A percentile compares a stretch with the other conserved stretches of the same genome.
These are phyloP conservation scores for Zygoascus tannicola DNA, from an alignment of 805 yeast species.

Conservation along the genomic window DNA sequence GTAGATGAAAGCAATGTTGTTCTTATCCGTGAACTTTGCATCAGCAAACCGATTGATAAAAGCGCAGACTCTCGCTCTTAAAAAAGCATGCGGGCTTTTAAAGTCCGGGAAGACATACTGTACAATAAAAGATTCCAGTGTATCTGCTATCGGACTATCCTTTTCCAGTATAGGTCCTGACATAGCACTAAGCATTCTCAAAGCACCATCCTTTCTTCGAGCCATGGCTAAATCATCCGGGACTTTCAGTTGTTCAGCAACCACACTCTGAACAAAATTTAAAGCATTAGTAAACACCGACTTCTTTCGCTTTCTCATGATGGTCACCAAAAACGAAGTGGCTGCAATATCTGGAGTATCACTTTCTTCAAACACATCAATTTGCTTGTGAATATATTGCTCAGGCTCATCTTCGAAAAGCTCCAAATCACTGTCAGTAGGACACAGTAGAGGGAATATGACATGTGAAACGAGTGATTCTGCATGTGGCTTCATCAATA, in stretches of 20 bases:
- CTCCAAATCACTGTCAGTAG: slow-evolving; percentile 58
- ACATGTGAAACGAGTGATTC: slow-evolving; percentile 59
- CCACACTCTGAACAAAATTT: slow-evolving; percentile 47
- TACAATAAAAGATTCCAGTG: slow-evolving; percentile 61
- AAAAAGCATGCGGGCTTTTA: slow-evolving; percentile 47
- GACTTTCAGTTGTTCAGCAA: slow-evolving; percentile 29
- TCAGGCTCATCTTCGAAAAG: slow-evolving; percentile 78
- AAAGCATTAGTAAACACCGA: slow-evolving; percentile 28
- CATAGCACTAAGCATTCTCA: slow-evolving; percentile 70
- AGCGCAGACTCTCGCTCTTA: slow-evolving; percentile 53
- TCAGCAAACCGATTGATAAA: slow-evolving; percentile 50
- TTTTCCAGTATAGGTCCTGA: slow-evolving; percentile 44
- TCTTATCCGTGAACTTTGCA: slow-evolving; percentile 51
- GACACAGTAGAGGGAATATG: slow-evolving; percentile 66
- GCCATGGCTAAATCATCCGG: slow-evolving; percentile 33
- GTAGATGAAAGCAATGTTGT: slow-evolving; percentile 51
- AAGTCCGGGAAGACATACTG: slow-evolving; percentile 66
- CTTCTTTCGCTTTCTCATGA: slow-evolving; percentile 56
- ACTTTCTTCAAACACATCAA: slow-evolving; percentile 53
- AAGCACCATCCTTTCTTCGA: slow-evolving; percentile 65
- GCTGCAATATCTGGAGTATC: slow-evolving; percentile 75
- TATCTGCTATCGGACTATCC: slow-evolving; percentile 47
- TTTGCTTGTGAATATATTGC: slow-evolving; percentile 68
- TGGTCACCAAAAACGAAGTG: slow-evolving; percentile 55
- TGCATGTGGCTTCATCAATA: slow-evolving; percentile 52